These are phyloP conservation scores for Fusarium proliferatum DNA, from an alignment of 2,329 filamentous ascomycete genomes.

Conservation along the genomic window DNA sequence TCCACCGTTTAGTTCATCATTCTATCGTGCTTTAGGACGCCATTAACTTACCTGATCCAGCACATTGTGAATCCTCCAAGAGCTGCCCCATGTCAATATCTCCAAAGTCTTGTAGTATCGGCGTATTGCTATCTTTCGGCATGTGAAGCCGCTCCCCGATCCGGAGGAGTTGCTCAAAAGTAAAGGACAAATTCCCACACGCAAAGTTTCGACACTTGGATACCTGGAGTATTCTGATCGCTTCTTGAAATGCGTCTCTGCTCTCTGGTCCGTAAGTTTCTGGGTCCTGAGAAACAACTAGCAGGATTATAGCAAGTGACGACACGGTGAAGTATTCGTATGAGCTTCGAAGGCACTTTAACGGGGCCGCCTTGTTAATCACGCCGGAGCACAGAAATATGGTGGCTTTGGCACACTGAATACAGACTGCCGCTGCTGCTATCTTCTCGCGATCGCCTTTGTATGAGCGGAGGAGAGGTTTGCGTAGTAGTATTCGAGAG, in stretches of 20 bases:
- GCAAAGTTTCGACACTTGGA: background rate
- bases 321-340: background rate
- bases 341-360: background rate
- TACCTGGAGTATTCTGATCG: background rate
- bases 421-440: background rate
- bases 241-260: background rate
- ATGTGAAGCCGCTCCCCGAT: background rate
- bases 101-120: background rate
- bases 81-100: background rate
- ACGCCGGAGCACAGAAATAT: background rate
- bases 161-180: fast-evolving
- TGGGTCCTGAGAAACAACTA: background rate
- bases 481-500: background rate
- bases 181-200: background rate
- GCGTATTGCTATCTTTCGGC: background rate
- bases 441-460: background rate
- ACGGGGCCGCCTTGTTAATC: background rate
- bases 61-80: background rate
- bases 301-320: background rate
- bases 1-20: background rate
- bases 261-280: background rate
- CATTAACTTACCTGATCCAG: background rate
- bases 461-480: background rate
- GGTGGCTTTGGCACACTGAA: background rate
- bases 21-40: too few species aligned